These are phyloP conservation scores for Naganishia vaughanmartiniae DNA, from an alignment of 768 basidiomycete genomes.

Conservation along the genomic window DNA sequence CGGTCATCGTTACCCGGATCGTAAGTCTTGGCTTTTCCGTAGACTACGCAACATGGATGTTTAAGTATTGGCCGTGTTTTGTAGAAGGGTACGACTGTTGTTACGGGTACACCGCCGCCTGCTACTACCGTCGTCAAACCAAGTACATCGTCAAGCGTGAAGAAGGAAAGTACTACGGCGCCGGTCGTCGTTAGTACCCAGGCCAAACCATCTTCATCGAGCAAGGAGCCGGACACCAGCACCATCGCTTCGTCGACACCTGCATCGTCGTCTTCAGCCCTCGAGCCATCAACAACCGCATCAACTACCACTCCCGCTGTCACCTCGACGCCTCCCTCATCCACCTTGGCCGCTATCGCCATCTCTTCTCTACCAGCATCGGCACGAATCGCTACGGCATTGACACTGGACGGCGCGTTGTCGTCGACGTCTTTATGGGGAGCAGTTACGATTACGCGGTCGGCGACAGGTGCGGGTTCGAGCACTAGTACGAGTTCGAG, in stretches of 20 bases:
- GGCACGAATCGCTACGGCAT: background rate
- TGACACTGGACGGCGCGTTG: background rate
- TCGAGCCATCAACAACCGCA: background rate
- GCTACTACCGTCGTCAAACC: background rate
- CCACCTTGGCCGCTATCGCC: background rate
- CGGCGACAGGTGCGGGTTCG: background rate
- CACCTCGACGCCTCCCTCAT: background rate
- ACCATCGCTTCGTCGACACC: background rate
- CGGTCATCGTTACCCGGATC: conserved; percentile 4
- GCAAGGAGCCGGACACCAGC: background rate
- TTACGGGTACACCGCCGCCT: conserved; percentile 19
- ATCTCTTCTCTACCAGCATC: background rate
- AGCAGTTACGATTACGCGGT: too few relatives aligned
- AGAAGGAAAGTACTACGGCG: background rate
- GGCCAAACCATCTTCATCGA: background rate
- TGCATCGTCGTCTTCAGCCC: background rate
- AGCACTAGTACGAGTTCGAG: background rate
- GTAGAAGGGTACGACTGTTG: conserved; percentile 22
- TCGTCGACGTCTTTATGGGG: background rate
- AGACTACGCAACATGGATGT: too few relatives aligned
- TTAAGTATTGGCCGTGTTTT: background rate
- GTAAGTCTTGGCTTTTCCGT: background rate
- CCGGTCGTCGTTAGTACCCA: background rate
- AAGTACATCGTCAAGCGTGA: background rate
- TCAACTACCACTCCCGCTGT: background rate